Conservation (phyloP, 106 monocot species). For the Agapanthus africanus region DNA sequence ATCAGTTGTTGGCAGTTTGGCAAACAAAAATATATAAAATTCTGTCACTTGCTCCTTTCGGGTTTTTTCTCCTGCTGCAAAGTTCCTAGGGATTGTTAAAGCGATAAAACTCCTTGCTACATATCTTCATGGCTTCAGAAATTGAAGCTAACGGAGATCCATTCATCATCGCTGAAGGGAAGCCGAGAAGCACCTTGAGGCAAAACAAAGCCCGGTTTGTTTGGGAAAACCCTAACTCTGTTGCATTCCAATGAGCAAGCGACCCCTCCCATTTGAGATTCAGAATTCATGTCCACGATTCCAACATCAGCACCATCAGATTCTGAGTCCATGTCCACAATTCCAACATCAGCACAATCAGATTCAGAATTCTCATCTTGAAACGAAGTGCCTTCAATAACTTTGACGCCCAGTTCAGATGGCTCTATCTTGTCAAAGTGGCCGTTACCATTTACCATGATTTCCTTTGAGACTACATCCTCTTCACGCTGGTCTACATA, state of each 20-base stretch:
- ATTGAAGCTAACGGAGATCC: conserved; percentile 58
- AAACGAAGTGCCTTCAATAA: neutral
- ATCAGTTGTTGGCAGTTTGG: too few relatives aligned
- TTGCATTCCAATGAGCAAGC: conserved; percentile 13
- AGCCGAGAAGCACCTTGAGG: conserved; percentile 44
- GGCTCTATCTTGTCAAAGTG: too few relatives aligned
- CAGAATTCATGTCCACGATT: neutral
- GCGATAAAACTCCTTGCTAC: too few relatives aligned
- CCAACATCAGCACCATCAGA: neutral
- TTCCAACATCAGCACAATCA: neutral
- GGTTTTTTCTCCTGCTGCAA: too few relatives aligned
- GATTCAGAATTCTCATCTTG: conserved; percentile 8
- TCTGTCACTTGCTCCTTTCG: too few relatives aligned
- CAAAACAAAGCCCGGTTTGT: conserved; percentile 30
- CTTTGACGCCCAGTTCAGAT: too few relatives aligned
- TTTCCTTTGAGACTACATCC: too few relatives aligned
- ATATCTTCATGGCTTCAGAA: too few relatives aligned
- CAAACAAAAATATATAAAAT: too few relatives aligned
- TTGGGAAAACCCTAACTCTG: conserved; percentile 44
- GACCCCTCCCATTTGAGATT: neutral
- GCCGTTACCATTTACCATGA: too few relatives aligned
- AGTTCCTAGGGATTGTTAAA: too few relatives aligned
- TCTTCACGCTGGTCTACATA: too few relatives aligned
- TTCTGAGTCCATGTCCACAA: neutral
- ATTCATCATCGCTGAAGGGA: conserved; percentile 72